Base-by-base conservation (phyloP, 2,329 filamentous ascomycete genomes). In the Fusarium dimerum region DNA sequence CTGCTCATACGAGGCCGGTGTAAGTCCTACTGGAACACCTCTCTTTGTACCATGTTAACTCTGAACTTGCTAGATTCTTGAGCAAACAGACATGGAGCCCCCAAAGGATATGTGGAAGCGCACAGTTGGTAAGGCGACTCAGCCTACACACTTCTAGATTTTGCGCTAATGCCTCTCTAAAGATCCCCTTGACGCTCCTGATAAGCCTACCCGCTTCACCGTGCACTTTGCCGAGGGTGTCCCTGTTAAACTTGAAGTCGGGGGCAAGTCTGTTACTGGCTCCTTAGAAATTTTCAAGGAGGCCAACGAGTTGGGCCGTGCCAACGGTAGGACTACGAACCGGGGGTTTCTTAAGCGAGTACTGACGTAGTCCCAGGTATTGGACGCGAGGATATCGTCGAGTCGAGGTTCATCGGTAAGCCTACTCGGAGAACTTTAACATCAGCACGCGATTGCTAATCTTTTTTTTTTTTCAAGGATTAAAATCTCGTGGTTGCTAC, bases 31-130 rank as follows among this genome's bases (percentile, higher is more conserved):
- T 12, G 32, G 30, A 38, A 46, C 32, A 30, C 44, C 44, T 38
- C 30, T 46, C 30, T 46, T 38, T 38, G 30, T 32, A 20, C 18
- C 30, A 20, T 46, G 34, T 38, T 46, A 10, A 46, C 44, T 29
- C 43, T 45, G 43, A 46, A 46, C 34, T 46, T 46, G 44, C 32
- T 38, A 38, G 44, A 86, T 85, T 57, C 78, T 88, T 43, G 85
- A 88, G 70, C 78, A 80, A 51, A 74, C 77, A n/a, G 66, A 78
- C 60, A 72, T 77, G 54, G 81, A 82, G 52, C 80, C 87, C 40
- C 86, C 87, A 17, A 76, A 82, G 60, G 84, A 89, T 64, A 85
- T 91, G 79, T 91, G 88, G 88, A 90, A 80, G 63, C 74, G 82
- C 65, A 81, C 80, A n/a, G 61, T 72, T 34, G 82, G 47, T 49